Evolutionary conservation across 2,329 filamentous ascomycete genomes (phyloP), one percentile per base, ranked within the genome.

Genomic region (Curvularia sp.): DNA sequence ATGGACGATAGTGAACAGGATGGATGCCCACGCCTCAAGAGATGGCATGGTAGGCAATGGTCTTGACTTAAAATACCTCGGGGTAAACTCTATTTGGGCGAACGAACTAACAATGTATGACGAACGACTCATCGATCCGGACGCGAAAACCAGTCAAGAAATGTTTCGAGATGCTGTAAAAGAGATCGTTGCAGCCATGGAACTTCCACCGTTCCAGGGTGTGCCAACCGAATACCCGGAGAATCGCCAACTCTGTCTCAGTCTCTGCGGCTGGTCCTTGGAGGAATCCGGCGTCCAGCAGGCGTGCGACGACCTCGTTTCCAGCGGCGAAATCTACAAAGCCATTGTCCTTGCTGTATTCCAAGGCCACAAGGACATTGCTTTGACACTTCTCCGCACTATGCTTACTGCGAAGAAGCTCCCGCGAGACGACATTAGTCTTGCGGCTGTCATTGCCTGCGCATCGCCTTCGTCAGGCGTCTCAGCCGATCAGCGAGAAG

Each of bases 261-360:
- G 89, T 35, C 86, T 93, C 20, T 93, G 89, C 69, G 84, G 86
- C 48, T 92, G 89, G 87, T 87, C 89, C 22, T 82, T 87, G 76
- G 80, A 85, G 57, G 70, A 83, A 65, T 78, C 82, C 24, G 83
- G 72, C 61, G 84, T 75, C 64, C 84, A 78, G 67, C 79, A 67
- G 60, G 78, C 65, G 75, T 88, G 70, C 75, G 73, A 83, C 57
- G 75, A 79, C 3, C 76, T 89, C 10, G 81, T 86, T 10, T 75
- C 81, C 5, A 75, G 83, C 48, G 82, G 82, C 15, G 82, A 76
- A n/a, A 85, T 90, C 70, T 93, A 92, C 49, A 91, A 90, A 82
- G 88, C 89, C 10, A 89, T 92, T 22, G 90, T 90, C 0, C 86
- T 89, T 61, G 90, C 91, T 1, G 81, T 94, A 1, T 92, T 94